Conservation (phyloP, 2,329 filamentous ascomycete species). For the Xylariaceae sp. region DNA sequence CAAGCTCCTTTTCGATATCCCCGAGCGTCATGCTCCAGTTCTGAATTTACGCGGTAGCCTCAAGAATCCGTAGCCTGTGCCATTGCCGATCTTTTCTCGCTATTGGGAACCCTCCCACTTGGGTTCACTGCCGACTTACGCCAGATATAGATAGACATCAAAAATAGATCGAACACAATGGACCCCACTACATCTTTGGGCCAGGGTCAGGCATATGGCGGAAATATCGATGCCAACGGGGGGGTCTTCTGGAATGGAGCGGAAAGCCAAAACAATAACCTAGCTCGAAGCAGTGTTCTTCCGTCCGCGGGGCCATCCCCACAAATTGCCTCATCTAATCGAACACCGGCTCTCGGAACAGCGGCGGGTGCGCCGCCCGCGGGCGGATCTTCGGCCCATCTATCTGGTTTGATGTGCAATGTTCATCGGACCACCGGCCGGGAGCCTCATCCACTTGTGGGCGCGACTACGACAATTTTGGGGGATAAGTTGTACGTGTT, state of each 20-base stretch:
- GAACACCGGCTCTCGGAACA: constrained; percentile 34
- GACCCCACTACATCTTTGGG: constrained; percentile 36
- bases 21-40: constrained; percentile 46
- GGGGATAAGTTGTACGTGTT: constrained; percentile 97
- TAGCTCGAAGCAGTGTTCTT: constrained; percentile 49
- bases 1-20: constrained; percentile 8
- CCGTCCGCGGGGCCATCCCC: constrained; percentile 54
- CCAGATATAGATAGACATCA: constrained; percentile 23
- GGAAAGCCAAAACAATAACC: constrained; percentile 44
- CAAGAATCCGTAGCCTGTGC: constrained; percentile 51
- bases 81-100: constrained; percentile 39
- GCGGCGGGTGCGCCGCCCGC: constrained; percentile 40
- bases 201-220: constrained; percentile 34
- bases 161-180: constrained; percentile 45
- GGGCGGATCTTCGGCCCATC: constrained; percentile 49
- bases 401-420: constrained; percentile 64
- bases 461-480: constrained; percentile 88
- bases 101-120: constrained; percentile 31
- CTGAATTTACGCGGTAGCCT: constrained; percentile 52
- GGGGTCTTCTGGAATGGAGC: constrained; percentile 38
- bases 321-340: constrained; percentile 38
- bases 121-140: constrained; percentile 17
- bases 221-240: constrained; percentile 38
- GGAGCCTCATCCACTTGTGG: constrained; percentile 86
- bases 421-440: constrained; percentile 82